A percentile compares a stretch with the other conserved stretches of the same genome.
phyloP scores from a whole-genome alignment of 1,284 basidiomycete species.

The Leccinum insigne region DNA sequence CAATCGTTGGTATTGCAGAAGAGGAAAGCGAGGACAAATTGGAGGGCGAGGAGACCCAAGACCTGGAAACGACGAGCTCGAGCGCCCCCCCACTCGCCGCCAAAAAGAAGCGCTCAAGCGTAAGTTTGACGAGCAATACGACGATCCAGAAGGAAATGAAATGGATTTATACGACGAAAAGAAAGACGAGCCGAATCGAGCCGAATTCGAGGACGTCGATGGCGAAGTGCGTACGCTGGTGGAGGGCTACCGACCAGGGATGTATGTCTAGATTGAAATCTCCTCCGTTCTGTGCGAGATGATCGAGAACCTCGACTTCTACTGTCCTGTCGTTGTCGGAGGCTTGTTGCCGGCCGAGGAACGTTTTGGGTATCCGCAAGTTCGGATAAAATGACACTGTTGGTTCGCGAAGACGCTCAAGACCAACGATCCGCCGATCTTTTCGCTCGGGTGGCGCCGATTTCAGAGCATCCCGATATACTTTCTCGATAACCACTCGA shows the following conservation, averaged over 20 bases:
- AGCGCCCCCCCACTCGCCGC: conserved; percentile 49
- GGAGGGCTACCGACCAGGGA: conserved; percentile 90
- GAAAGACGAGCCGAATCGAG: conserved; percentile 88
- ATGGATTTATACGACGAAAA: conserved; percentile 90
- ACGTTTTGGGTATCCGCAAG: conserved; percentile 93
- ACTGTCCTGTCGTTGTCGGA: conserved; percentile 90
- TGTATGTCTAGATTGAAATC: conserved; percentile 95
- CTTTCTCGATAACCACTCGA: conserved; percentile 95
- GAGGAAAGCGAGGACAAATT: too few relatives aligned
- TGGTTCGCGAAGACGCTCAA: conserved; percentile 95
- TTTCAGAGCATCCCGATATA: conserved; percentile 97
- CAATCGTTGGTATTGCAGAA: too few relatives aligned
- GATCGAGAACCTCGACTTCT: conserved; percentile 91
- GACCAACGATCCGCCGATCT: conserved; percentile 95
- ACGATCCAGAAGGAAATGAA: conserved; percentile 79
- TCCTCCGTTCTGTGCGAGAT: conserved; percentile 87
- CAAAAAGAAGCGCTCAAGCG: conserved; percentile 94
- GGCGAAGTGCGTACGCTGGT: conserved; percentile 79
- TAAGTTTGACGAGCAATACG: conserved; percentile 97
- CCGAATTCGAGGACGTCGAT: conserved; percentile 86
- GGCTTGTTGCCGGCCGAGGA: conserved; percentile 93
- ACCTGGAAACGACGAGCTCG: too few relatives aligned
- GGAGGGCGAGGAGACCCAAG: too few relatives aligned
- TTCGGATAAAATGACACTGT: conserved; percentile 94
- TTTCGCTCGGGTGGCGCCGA: conserved; percentile 95